phyloP scores from a whole-genome alignment of 2,329 filamentous ascomycete species.

The Paraphoma sp. region DNA sequence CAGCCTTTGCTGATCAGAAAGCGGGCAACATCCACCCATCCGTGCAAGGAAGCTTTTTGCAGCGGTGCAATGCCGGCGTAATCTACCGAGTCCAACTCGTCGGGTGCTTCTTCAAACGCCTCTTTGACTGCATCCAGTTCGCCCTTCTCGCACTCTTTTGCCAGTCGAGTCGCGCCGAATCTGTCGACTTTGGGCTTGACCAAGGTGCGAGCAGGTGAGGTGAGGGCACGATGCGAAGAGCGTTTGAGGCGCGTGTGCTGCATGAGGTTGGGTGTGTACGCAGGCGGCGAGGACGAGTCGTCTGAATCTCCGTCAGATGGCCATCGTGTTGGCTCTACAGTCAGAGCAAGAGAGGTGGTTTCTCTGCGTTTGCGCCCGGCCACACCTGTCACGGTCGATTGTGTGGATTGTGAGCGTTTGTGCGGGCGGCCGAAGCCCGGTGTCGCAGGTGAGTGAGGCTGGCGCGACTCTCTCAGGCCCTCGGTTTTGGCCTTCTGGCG shows the following conservation, averaged over 20 bases:
- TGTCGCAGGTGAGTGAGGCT: conserved; percentile 43
- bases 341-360: conserved; percentile 36
- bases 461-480: conserved; percentile 38
- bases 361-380: conserved; percentile 44
- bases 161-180: conserved; percentile 87
- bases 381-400: conserved; percentile 38
- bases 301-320: conserved; percentile 46
- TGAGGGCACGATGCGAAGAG: conserved; percentile 68
- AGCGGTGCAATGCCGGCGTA: conserved; percentile 96
- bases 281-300: conserved; percentile 44
- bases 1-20: conserved; percentile 86
- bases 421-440: conserved; percentile 43
- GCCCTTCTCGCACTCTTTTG: conserved; percentile 86
- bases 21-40: conserved; percentile 84
- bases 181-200: conserved; percentile 86
- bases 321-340: conserved; percentile 40
- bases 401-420: conserved; percentile 49
- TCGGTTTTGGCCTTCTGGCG: conserved; percentile 50
- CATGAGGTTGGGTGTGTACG: conserved; percentile 36
- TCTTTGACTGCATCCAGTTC: conserved; percentile 80
- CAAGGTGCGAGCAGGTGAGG: conserved; percentile 62
- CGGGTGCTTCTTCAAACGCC: conserved; percentile 77
- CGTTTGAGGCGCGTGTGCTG: conserved; percentile 60
- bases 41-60: conserved; percentile 89
- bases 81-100: conserved; percentile 87